phyloP scores from a whole-genome alignment of 1,284 basidiomycete genomes.

The Marasmius tenuissimus region DNA sequence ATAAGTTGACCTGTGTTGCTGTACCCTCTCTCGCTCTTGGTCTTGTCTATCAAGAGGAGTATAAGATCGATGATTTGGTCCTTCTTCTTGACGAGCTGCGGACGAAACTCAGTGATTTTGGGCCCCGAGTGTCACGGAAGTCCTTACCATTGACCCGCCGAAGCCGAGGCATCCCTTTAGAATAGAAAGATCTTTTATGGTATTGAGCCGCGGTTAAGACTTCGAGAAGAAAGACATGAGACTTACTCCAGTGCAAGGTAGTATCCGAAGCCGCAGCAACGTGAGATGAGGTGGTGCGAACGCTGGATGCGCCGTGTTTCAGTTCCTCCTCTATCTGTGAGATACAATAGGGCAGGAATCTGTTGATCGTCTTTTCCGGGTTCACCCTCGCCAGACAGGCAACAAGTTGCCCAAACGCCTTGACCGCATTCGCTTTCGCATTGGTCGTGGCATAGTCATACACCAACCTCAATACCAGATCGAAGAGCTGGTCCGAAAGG shows the following conservation, averaged over 20 bases:
- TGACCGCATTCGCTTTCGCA: constrained; percentile 85
- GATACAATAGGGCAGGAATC: constrained; percentile 81
- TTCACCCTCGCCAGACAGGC: constrained; percentile 83
- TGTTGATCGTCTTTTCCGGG: constrained; percentile 76
- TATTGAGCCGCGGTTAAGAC: constrained; percentile 7
- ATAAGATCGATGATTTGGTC: constrained; percentile 71
- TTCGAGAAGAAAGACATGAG: constrained; percentile 5
- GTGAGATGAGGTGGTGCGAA: constrained; percentile 85
- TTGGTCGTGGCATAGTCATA: constrained; percentile 87
- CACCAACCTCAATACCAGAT: constrained; percentile 83
- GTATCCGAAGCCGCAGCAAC: constrained; percentile 87
- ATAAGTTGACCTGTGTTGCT: constrained; percentile 80
- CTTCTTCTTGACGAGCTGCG: constrained; percentile 72
- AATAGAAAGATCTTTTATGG: constrained; percentile 66
- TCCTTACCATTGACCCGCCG: constrained; percentile 60
- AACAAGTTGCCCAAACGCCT: constrained; percentile 88
- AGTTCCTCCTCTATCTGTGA: constrained; percentile 86
- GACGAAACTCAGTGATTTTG: constrained; percentile 1
- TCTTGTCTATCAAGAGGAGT: constrained; percentile 71
- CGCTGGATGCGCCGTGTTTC: constrained; percentile 89
- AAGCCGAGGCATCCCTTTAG: constrained; percentile 79
- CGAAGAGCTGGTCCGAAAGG: constrained; percentile 86
- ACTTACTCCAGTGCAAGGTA: constrained; percentile 91
- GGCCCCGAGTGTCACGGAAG: constrained; percentile 5
- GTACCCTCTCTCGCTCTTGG: constrained; percentile 90